Conservation (phyloP, 2,329 filamentous ascomycete species). For the Zarea fungicola region DNA sequence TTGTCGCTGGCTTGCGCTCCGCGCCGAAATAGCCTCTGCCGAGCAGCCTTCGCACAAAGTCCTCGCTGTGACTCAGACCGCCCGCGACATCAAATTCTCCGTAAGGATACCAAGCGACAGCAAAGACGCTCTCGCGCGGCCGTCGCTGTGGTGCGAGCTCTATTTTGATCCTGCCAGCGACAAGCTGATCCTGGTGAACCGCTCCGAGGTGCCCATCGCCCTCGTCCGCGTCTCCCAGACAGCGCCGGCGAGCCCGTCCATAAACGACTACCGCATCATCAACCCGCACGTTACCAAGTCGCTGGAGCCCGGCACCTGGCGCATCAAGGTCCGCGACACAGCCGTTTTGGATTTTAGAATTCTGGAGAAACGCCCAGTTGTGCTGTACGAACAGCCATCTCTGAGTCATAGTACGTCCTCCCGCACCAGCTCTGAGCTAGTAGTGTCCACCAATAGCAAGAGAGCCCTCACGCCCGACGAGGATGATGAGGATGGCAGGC, state of each 20-base stretch:
- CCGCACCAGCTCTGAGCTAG: constrained; percentile 27
- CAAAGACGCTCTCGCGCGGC: constrained; percentile 37
- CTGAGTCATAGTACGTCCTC: constrained; percentile 25
- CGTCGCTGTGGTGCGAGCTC: constrained; percentile 53
- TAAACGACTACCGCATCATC: constrained; percentile 39
- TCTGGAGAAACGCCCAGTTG: constrained; percentile 48
- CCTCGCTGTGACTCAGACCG: constrained; percentile 55
- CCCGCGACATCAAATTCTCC: constrained; percentile 55
- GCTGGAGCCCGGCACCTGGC: constrained; percentile 51
- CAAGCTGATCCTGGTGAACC: constrained; percentile 51
- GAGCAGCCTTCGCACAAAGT: constrained; percentile 52
- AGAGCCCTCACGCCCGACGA: constrained; percentile 43
- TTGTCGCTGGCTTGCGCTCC: constrained; percentile 52
- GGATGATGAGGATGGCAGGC: constrained; percentile 34
- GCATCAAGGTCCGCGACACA: constrained; percentile 44
- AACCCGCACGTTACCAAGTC: constrained; percentile 41
- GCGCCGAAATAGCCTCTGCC: constrained; percentile 47
- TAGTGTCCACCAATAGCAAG: constrained; percentile 46
- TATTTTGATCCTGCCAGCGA: constrained; percentile 57
- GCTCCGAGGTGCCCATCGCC: constrained; percentile 48
- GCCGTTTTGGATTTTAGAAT: constrained; percentile 55
- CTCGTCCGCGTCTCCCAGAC: constrained; percentile 42
- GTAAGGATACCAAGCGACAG: constrained; percentile 53
- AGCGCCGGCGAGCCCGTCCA: constrained; percentile 31
- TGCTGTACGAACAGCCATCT: constrained; percentile 30